Percentiles rank a stretch among this genome's conserved stretches.
Evolutionary conservation across 345 rosid genomes (phyloP).

Genomic region (Salix koriyanagi): DNA sequence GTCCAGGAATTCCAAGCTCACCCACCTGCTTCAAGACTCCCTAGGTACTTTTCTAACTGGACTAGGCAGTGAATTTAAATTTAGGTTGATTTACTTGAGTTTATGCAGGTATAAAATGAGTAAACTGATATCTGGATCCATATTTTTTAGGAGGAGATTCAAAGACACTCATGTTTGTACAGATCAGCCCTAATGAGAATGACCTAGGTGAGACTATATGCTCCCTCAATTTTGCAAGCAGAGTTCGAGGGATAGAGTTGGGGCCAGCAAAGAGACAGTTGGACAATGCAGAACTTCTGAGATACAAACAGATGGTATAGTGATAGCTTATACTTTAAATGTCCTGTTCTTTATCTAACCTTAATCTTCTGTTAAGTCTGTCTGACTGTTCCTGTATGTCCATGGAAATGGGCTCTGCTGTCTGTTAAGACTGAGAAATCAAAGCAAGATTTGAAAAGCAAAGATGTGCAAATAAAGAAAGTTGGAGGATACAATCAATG

Average conservation of each 20-base stretch:
- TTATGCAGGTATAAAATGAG: not conserved
- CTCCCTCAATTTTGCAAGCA: constrained; percentile 91
- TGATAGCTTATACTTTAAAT: not conserved
- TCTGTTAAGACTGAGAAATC: constrained; percentile 60
- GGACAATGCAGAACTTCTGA: constrained; percentile 68
- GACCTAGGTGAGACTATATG: constrained; percentile 81
- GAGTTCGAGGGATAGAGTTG: constrained; percentile 93
- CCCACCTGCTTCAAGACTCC: constrained; percentile 96
- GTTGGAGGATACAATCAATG: constrained; percentile 75
- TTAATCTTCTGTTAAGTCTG: not conserved
- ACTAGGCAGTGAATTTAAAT: not conserved
- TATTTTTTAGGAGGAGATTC: constrained; percentile 82
- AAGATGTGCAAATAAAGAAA: constrained; percentile 79
- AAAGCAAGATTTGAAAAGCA: constrained; percentile 78
- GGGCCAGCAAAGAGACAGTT: constrained; percentile 86
- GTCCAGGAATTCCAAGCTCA: constrained; percentile 97
- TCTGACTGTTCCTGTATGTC: not conserved
- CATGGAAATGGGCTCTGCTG: not conserved
- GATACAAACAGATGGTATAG: constrained; percentile 79
- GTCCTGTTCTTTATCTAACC: not conserved
- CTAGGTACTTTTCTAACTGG: constrained; percentile 46
- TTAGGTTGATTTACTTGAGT: not conserved
- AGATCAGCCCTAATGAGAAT: constrained; percentile 85
- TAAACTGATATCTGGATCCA: constrained; percentile 14
- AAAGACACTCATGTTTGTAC: constrained; percentile 93